phyloP scores from a whole-genome alignment of 116 monocot genomes.

The Zostera marina region DNA sequence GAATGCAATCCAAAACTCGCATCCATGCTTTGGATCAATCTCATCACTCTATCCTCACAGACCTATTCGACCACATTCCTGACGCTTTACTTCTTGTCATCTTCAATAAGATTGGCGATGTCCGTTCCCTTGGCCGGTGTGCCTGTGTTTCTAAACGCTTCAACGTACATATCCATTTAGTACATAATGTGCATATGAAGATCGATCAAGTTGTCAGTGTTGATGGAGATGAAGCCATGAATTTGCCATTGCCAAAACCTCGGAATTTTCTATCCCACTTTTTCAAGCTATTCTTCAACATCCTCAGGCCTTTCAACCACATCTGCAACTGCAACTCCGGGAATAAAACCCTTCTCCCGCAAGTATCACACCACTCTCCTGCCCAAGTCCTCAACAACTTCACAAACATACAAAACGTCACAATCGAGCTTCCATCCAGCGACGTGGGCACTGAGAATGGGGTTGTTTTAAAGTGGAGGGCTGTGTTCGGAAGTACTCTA shows the following conservation, averaged over 20 bases:
- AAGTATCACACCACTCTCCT: constrained; percentile 60
- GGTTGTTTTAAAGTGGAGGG: constrained; percentile 58
- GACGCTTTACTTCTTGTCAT: constrained; percentile 49
- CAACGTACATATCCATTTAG: constrained; percentile 13
- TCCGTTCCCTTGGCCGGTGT: constrained; percentile 62
- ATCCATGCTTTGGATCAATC: neutral
- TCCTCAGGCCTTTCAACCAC: neutral
- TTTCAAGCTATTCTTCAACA: constrained; percentile 7
- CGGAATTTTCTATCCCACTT: constrained; percentile 10
- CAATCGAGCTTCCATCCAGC: constrained; percentile 52
- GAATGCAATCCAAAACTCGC: neutral
- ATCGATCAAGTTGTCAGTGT: constrained; percentile 74
- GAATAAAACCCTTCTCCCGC: neutral
- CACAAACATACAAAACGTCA: constrained; percentile 37
- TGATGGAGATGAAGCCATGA: constrained; percentile 7
- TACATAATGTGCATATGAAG: constrained; percentile 11
- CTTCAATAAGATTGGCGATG: constrained; percentile 52
- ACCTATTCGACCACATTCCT: constrained; percentile 66
- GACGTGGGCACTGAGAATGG: constrained; percentile 60
- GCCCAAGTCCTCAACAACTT: constrained; percentile 55
- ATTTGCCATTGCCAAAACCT: constrained; percentile 7
- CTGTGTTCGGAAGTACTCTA: constrained; percentile 45
- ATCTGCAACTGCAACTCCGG: neutral
- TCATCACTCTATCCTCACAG: neutral
- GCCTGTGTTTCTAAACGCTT: constrained; percentile 53